Conservation (phyloP, 1,284 basidiomycete genomes). For the Austroboletus niveus region DNA sequence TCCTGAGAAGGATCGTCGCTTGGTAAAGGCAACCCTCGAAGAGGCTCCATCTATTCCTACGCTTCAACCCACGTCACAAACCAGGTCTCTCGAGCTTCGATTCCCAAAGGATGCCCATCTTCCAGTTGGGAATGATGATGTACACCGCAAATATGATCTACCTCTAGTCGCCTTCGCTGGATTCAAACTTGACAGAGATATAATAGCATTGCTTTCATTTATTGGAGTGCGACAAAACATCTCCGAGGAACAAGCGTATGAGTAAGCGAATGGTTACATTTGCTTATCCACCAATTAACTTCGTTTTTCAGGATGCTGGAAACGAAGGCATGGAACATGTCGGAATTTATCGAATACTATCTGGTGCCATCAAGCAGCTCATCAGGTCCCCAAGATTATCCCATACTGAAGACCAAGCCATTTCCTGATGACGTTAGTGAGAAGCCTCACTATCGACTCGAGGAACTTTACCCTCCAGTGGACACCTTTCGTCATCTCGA, state of each 20-base stretch:
- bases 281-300: not conserved
- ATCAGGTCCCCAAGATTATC: conserved; percentile 69
- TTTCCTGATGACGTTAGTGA: not conserved
- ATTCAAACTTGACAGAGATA: not conserved
- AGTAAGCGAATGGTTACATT: conserved; percentile 45
- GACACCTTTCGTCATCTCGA: conserved; percentile 4
- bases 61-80: too few relatives aligned
- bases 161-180: not conserved
- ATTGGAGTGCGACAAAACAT: not conserved
- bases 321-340: conserved; percentile 72
- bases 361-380: conserved; percentile 64
- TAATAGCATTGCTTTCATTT: not conserved
- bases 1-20: conserved; percentile 17
- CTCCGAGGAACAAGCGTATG: conserved; percentile 36
- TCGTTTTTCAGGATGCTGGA: conserved; percentile 62
- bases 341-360: conserved; percentile 70
- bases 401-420: conserved; percentile 54
- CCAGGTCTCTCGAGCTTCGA: not conserved
- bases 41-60: conserved; percentile 51
- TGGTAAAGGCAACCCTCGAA: conserved; percentile 55
- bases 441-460: not conserved
- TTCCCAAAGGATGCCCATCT: not conserved
- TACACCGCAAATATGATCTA: not conserved
- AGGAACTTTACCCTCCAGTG: conserved; percentile 15
- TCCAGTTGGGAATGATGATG: not conserved